Evolutionary conservation across 441 rosid species (phyloP).

Genomic region (Eutrema salsugineum): DNA sequence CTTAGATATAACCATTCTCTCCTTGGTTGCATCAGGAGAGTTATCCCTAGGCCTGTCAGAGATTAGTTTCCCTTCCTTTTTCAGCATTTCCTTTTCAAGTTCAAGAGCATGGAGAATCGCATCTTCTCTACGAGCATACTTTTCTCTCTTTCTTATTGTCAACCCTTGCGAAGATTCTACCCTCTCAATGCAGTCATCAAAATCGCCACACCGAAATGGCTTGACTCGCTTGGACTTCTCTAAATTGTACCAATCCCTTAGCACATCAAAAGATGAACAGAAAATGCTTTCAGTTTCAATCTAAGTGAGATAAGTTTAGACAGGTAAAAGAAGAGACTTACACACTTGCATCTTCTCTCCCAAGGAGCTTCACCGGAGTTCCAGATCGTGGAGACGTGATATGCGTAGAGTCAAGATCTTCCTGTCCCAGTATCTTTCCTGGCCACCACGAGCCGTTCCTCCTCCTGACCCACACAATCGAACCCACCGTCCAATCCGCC

Average conservation of each 20-base stretch:
- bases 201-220: conserved; percentile 97
- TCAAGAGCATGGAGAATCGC: conserved; percentile 99
- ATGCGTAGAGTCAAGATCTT: conserved; percentile 67
- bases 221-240: conserved; percentile 99
- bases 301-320: background rate
- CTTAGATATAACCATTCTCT: conserved; percentile 41
- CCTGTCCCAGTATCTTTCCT: conserved; percentile 76
- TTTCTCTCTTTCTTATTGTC: conserved; percentile 94
- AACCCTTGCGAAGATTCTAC: conserved; percentile 77
- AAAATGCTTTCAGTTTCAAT: background rate
- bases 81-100: conserved; percentile 71
- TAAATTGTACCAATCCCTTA: conserved; percentile 98
- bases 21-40: conserved; percentile 40
- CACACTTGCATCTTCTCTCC: conserved; percentile 99
- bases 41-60: conserved; percentile 36
- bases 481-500: conserved; percentile 56
- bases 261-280: background rate
- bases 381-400: conserved; percentile 89
- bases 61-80: conserved; percentile 51
- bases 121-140: conserved; percentile 99
- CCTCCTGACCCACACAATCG: conserved; percentile 96
- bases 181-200: conserved; percentile 91
- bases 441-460: conserved; percentile 99
- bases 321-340: conserved; percentile 36
- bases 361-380: conserved; percentile 97